A percentile compares a stretch with the other conserved stretches of the same genome.
phyloP scores from a whole-genome alignment of 345 rosid genomes.

The Anastatica hierochuntica region DNA sequence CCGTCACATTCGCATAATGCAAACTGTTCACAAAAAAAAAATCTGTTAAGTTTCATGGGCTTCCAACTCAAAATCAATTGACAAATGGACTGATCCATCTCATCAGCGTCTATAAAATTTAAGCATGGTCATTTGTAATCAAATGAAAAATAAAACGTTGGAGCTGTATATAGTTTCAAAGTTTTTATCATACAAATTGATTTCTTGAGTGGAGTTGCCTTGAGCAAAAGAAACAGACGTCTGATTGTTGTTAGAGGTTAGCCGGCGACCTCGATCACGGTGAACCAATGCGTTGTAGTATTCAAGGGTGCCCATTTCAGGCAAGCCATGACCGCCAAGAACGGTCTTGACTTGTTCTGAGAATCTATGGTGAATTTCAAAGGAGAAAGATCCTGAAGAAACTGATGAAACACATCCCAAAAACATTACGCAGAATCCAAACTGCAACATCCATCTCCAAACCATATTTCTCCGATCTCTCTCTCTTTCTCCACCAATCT shows the following conservation, averaged over 20 bases:
- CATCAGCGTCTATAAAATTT: too few species aligned
- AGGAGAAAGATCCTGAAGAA: slow-evolving; percentile 51
- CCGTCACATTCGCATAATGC: slow-evolving; percentile 74
- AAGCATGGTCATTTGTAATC: too few species aligned
- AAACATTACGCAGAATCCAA: slow-evolving; percentile 15
- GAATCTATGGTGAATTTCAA: slow-evolving; percentile 65
- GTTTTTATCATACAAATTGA: slow-evolving; percentile 35
- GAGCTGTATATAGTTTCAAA: too few species aligned
- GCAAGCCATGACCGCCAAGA: slow-evolving; percentile 50
- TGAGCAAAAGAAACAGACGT: slow-evolving; percentile 49
- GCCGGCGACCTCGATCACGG: slow-evolving; percentile 68
- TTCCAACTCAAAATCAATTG: too few species aligned
- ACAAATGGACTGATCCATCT: too few species aligned
- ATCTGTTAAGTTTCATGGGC: too few species aligned
- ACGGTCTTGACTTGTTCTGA: slow-evolving; percentile 72
- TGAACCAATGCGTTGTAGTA: slow-evolving; percentile 58
- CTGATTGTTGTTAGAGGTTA: slow-evolving; percentile 34
- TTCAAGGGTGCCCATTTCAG: slow-evolving; percentile 49
- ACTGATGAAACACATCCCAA: slow-evolving; percentile 11
- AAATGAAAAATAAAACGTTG: too few species aligned
- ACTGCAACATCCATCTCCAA: slow-evolving; percentile 16
- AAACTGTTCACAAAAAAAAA: slow-evolving; percentile 36
- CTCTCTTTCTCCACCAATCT: neutral
- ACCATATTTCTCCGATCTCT: neutral
- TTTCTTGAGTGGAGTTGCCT: slow-evolving; percentile 54